These are phyloP conservation scores for Chaetomiaceae sp. DNA, from an alignment of 2,329 filamentous ascomycete genomes.

Conservation along the genomic window DNA sequence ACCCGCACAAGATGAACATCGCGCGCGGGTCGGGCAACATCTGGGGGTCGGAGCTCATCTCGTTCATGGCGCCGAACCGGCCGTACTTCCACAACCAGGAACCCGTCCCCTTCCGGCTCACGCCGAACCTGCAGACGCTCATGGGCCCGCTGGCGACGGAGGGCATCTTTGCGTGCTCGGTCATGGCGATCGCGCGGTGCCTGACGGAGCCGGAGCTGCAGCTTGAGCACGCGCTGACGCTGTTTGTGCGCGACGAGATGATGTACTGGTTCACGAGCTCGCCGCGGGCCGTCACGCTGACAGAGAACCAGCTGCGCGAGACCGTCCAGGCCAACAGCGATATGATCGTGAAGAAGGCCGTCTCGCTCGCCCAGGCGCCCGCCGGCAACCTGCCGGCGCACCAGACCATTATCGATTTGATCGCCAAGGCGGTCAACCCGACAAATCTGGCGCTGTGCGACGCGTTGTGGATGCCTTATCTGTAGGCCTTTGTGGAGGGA, in stretches of 20 bases:
- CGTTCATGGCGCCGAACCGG: conserved; percentile 75
- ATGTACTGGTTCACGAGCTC: conserved; percentile 88
- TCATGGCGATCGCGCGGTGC: conserved; percentile 95
- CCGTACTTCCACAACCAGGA: conserved; percentile 93
- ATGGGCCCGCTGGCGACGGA: conserved; percentile 96
- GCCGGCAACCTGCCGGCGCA: conserved; percentile 83
- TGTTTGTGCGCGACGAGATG: conserved; percentile 97
- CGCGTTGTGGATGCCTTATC: conserved; percentile 94
- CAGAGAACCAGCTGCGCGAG: conserved; percentile 61
- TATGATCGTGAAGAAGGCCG: conserved; percentile 82
- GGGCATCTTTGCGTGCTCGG: conserved; percentile 87
- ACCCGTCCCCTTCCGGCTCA: conserved; percentile 93
- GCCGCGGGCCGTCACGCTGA: conserved; percentile 56
- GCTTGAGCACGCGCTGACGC: conserved; percentile 86
- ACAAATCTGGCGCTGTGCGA: conserved; percentile 83
- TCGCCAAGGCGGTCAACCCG: conserved; percentile 89
- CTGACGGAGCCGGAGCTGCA: conserved; percentile 84
- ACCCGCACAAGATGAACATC: conserved; percentile 93
- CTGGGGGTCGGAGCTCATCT: conserved; percentile 92
- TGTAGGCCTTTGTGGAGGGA: conserved; percentile 52
- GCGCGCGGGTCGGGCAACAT: conserved; percentile 82
- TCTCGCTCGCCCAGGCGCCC: conserved; percentile 72
- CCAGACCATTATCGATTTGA: conserved; percentile 92
- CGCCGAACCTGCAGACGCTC: conserved; percentile 88
- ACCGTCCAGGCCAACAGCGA: conserved; percentile 67